Conservation (phyloP, 108 stramenopile genomes). For the Nitzschia inconspicua region DNA sequence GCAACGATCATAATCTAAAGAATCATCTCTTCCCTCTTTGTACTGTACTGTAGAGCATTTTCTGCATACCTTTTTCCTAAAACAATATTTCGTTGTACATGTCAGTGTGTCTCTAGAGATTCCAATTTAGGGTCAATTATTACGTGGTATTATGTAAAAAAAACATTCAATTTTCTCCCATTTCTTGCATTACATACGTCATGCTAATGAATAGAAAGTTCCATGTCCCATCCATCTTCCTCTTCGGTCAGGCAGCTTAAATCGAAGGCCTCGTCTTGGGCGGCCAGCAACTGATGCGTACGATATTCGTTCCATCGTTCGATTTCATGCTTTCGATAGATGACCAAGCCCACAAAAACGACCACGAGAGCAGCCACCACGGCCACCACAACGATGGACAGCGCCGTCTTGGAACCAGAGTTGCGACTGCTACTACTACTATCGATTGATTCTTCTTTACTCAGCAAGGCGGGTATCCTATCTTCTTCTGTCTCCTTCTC, state of each 20-base stretch:
- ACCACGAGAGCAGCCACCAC: background rate
- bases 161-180: background rate
- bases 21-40: no score
- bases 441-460: background rate
- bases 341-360: background rate
- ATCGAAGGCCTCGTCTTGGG: slow-evolving; percentile 16
- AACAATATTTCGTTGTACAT: no score
- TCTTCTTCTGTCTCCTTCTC: background rate
- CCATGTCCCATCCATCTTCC: no score
- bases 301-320: slow-evolving; percentile 2
- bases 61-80: no score
- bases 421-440: background rate
- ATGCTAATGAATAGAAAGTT: slow-evolving; percentile 42
- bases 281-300: slow-evolving; percentile 13
- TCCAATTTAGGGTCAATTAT: no score
- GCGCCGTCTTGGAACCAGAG: background rate
- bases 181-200: slow-evolving; percentile 1
- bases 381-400: background rate
- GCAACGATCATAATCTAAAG: no score
- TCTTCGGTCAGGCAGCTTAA: background rate
- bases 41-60: no score
- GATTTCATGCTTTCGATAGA: background rate
- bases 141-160: no score
- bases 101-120: no score
- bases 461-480: background rate